Base-by-base conservation (phyloP, 1,284 basidiomycete species). In the Marasmius sp. region DNA sequence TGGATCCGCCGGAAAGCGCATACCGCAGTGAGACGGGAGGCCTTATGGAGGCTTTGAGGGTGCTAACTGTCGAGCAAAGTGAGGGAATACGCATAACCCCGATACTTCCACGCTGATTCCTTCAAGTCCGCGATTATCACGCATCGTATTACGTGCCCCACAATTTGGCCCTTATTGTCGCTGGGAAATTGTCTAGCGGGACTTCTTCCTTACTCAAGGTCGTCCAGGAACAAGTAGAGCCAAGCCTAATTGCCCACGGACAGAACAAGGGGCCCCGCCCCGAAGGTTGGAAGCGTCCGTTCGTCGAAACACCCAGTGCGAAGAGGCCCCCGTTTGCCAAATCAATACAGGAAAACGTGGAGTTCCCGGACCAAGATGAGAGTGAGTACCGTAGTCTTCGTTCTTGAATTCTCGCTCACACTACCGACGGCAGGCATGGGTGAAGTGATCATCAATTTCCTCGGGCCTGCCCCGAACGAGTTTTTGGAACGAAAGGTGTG, bases 311-410 rank as follows among this genome's bases (percentile, higher is more conserved):
- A 0, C 68, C 86, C 0, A 95, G 92, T 63, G 86, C 89, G 1
- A 73, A 79, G 12, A 82, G 91, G 10, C 80, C 83, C 4, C 81
- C 83, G 6, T 83, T 94, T 33, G 61, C 80, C 9, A 72, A 84
- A 63, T 82, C 85, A 2, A 71, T 81, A 54, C 86, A 84, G 64
- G 84, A 89, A 61, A 81, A 83, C 0, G 87, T 98, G 37, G 92
- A 97, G 68, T 99, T 99, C 71, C 97, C 97, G n/a, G 97, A 98
- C 76, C 89, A 94, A 75, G 97, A 99, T 73, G 97, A 99, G 79
- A 95, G 91, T 78, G 61, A 27, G 78, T 69, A 41, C 20, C 48
- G 8, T 36, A 18, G 37, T 34, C 39, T 18, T 58, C 39, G 34
- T 34, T 48, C 27, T 37, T 56, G 20, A 4, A 18, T 18, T 58